Evolutionary conservation across 768 basidiomycete species (phyloP).

Genomic region (Rhizopogon rudus): DNA sequence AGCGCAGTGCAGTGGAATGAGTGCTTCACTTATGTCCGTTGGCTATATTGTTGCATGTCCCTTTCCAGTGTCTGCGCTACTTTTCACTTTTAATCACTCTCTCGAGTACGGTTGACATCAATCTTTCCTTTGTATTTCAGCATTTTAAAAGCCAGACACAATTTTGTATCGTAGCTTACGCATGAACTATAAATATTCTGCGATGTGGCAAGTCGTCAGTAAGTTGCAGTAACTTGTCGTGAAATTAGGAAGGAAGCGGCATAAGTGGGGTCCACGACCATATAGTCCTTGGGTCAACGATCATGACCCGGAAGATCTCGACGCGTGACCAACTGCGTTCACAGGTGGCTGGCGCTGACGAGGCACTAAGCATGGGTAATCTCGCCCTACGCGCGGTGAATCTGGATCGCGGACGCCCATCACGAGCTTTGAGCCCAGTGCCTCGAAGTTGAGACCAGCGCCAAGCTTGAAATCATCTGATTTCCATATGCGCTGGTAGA

Average conservation of each 20-base stretch:
- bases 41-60: conserved; percentile 13
- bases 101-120: not conserved
- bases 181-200: conserved; percentile 28
- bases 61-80: conserved; percentile 1
- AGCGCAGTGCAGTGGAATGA: conserved; percentile 10
- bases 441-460: conserved; percentile 47
- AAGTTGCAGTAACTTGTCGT: not conserved
- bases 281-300: not conserved
- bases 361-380: conserved; percentile 1
- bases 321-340: not conserved
- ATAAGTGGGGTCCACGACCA: not conserved
- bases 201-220: not conserved
- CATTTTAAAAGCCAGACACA: conserved; percentile 14
- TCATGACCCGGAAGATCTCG: not conserved
- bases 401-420: conserved; percentile 36
- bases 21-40: conserved; percentile 10
- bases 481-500: conserved; percentile 67
- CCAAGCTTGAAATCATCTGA: conserved; percentile 60
- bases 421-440: conserved; percentile 42
- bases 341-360: conserved; percentile 7
- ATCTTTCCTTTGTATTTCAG: conserved; percentile 15
- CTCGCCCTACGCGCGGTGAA: conserved; percentile 6
- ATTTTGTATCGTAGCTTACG: conserved; percentile 27
- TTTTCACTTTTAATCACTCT: conserved; percentile 1
- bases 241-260: not conserved